These are phyloP conservation scores for Yarrowia sp. DNA, from an alignment of 805 yeast genomes.

Conservation along the genomic window DNA sequence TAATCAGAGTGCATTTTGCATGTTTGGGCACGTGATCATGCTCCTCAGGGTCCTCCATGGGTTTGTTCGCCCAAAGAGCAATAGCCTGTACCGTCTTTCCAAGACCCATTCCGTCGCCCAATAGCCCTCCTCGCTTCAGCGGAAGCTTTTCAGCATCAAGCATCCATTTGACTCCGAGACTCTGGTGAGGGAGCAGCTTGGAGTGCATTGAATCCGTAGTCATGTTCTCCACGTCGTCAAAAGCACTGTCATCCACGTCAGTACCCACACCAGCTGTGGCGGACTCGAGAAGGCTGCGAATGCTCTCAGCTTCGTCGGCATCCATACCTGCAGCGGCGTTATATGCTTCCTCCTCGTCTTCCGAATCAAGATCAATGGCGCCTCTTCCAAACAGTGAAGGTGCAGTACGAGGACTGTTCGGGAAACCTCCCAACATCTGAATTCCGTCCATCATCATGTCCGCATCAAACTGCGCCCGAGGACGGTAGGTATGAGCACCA, in stretches of 20 bases:
- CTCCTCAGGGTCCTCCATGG: not conserved
- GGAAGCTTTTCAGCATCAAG: not conserved
- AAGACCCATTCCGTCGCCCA: slow-evolving; percentile 87
- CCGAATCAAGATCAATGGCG: not conserved
- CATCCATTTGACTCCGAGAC: slow-evolving; percentile 22
- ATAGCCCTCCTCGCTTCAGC: slow-evolving; percentile 46
- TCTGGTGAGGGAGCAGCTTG: slow-evolving; percentile 13
- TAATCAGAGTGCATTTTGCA: slow-evolving; percentile 39
- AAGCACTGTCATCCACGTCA: not conserved
- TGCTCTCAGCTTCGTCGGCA: slow-evolving; percentile 9
- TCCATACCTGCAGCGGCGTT: slow-evolving; percentile 13
- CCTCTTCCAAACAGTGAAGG: not conserved
- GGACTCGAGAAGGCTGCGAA: not conserved
- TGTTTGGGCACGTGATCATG: slow-evolving; percentile 28
- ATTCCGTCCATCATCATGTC: not conserved
- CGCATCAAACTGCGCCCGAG: not conserved
- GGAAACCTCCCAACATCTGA: not conserved
- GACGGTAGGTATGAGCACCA: not conserved
- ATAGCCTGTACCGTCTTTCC: slow-evolving; percentile 78
- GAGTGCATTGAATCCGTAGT: not conserved
- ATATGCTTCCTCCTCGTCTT: not conserved
- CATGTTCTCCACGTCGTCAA: slow-evolving; percentile 12
- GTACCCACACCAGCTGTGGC: slow-evolving; percentile 11
- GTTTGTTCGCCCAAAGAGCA: slow-evolving; percentile 52
- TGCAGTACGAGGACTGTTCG: not conserved